Evolutionary conservation across 768 basidiomycete species (phyloP).

Genomic region (Russula virescens): DNA sequence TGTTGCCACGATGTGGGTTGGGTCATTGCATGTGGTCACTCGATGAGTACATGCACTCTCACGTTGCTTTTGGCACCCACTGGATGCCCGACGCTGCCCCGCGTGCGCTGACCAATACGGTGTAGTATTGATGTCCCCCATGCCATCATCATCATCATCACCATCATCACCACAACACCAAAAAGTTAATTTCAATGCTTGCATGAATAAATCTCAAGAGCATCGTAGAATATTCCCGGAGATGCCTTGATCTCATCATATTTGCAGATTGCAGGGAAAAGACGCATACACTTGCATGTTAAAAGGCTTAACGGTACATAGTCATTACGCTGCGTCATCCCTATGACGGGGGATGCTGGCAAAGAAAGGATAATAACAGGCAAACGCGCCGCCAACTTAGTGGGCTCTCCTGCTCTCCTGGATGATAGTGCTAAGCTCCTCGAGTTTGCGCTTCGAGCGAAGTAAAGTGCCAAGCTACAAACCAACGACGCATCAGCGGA

Average conservation of each 20-base stretch:
- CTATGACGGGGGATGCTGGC: neutral
- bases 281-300: conserved; percentile 19
- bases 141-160: neutral
- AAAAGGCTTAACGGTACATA: conserved; percentile 18
- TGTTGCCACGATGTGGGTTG: conserved; percentile 43
- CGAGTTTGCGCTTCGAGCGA: conserved; percentile 98
- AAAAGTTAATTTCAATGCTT: no score
- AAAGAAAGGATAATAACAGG: neutral
- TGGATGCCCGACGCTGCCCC: neutral
- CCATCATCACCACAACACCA: neutral
- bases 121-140: no score
- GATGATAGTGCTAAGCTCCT: conserved; percentile 89
- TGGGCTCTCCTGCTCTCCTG: conserved; percentile 83
- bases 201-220: neutral
- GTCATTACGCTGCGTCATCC: conserved; percentile 2
- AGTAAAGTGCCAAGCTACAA: conserved; percentile 90
- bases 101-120: neutral
- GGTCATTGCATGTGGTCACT: conserved; percentile 11
- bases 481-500: conserved; percentile 16
- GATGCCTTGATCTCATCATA: neutral
- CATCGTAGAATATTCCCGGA: neutral
- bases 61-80: neutral
- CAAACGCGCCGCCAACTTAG: conserved; percentile 27
- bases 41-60: neutral
- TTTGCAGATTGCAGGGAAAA: neutral